phyloP scores from a whole-genome alignment of 2,329 filamentous ascomycete genomes.

The Drechslerella dactyloides region DNA sequence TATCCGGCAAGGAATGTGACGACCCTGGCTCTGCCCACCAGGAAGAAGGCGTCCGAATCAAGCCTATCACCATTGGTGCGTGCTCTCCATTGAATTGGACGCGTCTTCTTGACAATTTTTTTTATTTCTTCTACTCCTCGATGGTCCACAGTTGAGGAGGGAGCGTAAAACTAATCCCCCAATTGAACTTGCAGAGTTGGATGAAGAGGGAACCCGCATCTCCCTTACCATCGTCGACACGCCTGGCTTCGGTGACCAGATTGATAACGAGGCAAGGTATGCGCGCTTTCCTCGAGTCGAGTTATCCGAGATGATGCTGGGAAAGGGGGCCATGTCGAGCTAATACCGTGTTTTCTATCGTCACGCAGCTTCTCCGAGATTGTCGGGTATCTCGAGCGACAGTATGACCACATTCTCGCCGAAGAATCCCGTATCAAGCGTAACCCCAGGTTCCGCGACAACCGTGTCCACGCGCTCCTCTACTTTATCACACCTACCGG shows the following conservation, averaged over 20 bases:
- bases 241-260: slow-evolving; percentile 96
- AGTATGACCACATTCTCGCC: slow-evolving; percentile 98
- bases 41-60: slow-evolving; percentile 97
- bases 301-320: slow-evolving; percentile 21
- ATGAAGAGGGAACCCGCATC: slow-evolving; percentile 97
- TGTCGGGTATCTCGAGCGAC: slow-evolving; percentile 95
- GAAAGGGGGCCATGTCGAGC: slow-evolving; percentile 1
- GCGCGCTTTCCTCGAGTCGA: slow-evolving; percentile 51
- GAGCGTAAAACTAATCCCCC: slow-evolving; percentile 41
- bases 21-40: slow-evolving; percentile 86
- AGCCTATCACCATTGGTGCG: slow-evolving; percentile 95
- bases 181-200: slow-evolving; percentile 70
- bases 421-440: slow-evolving; percentile 99
- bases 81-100: slow-evolving; percentile 53
- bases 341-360: slow-evolving; percentile 36
- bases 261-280: slow-evolving; percentile 97
- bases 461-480: slow-evolving; percentile 95
- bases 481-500: slow-evolving; percentile 99
- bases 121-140: slow-evolving; percentile 10
- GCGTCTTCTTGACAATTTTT: slow-evolving; percentile 34
- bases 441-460: slow-evolving; percentile 99
- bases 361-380: slow-evolving; percentile 88
- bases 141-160: slow-evolving; percentile 8
- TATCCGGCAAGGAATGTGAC: slow-evolving; percentile 89
- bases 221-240: slow-evolving; percentile 98